Conservation (phyloP, 352 stramenopile genomes). For the Globisporangium middletonii region DNA sequence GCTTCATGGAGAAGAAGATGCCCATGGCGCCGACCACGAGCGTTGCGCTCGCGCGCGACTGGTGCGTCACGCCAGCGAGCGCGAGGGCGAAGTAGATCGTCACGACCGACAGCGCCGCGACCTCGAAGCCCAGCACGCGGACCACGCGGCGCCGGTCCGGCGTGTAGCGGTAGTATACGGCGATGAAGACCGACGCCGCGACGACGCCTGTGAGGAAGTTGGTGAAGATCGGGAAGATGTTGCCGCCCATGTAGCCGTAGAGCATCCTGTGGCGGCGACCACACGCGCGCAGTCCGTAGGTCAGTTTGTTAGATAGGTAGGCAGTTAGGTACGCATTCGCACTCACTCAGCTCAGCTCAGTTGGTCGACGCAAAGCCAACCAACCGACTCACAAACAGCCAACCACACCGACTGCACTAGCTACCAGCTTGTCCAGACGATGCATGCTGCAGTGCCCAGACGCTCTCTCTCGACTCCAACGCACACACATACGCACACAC, state of each 20-base stretch:
- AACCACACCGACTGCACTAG: too few species aligned
- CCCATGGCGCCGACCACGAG: conserved; percentile 23
- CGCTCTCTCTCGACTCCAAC: too few species aligned
- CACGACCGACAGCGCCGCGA: conserved; percentile 18
- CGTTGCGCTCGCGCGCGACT: conserved; percentile 20
- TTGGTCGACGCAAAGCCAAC: too few species aligned
- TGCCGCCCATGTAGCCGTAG: conserved; percentile 29
- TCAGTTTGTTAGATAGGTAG: neutral
- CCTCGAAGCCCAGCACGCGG: conserved; percentile 15
- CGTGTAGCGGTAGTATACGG: conserved; percentile 46
- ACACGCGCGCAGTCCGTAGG: neutral
- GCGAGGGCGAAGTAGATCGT: conserved; percentile 32
- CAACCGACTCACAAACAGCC: too few species aligned
- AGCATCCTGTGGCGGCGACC: conserved; percentile 25
- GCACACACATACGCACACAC: neutral
- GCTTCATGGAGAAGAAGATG: conserved; percentile 30
- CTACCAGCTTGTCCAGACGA: too few species aligned
- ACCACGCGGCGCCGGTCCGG: conserved; percentile 22
- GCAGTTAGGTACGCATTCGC: neutral
- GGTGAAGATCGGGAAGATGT: conserved; percentile 26
- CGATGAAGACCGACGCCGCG: conserved; percentile 34
- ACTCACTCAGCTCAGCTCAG: too few species aligned
- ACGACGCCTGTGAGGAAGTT: conserved; percentile 32
- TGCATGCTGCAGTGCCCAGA: too few species aligned
- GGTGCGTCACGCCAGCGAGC: conserved; percentile 21